Conservation (phyloP, 208 protist species). For the Trichomonas gallinae region DNA sequence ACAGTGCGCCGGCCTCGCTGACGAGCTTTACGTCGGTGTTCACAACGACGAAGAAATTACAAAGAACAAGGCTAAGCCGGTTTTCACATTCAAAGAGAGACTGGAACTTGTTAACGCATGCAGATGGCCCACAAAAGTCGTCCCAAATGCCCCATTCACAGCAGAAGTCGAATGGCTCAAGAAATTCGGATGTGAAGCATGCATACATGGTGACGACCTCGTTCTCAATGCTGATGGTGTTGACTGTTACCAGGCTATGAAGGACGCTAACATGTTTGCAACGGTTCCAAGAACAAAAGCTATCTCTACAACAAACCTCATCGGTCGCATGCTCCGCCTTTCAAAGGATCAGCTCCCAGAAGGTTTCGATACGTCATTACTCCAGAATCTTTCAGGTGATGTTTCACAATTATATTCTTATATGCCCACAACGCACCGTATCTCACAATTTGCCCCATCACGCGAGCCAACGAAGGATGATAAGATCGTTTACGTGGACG, state of each 20-base stretch:
- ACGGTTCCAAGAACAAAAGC: constrained; percentile 76
- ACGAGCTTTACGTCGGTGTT: constrained; percentile 81
- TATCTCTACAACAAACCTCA: constrained; percentile 89
- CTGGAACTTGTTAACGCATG: constrained; percentile 67
- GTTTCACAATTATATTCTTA: constrained; percentile 27
- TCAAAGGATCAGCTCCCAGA: constrained; percentile 54
- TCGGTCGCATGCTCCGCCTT: constrained; percentile 83
- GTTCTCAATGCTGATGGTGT: constrained; percentile 53
- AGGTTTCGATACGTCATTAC: not conserved
- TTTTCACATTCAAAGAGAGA: constrained; percentile 83
- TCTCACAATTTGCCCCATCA: constrained; percentile 72
- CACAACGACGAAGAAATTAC: constrained; percentile 83
- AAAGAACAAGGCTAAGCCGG: constrained; percentile 76
- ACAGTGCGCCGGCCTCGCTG: constrained; percentile 47
- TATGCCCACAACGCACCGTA: constrained; percentile 70
- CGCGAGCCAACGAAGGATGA: constrained; percentile 54
- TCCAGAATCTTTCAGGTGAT: not conserved
- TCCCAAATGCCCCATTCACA: constrained; percentile 75
- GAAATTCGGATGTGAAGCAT: constrained; percentile 65
- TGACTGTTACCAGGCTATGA: constrained; percentile 33
- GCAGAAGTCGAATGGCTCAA: constrained; percentile 46
- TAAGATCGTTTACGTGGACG: constrained; percentile 81
- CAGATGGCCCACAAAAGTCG: constrained; percentile 91
- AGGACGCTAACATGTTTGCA: constrained; percentile 45
- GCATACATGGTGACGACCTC: constrained; percentile 92